Conservation (phyloP, 1,139 yeast species). For the Yamadazyma oceani region DNA sequence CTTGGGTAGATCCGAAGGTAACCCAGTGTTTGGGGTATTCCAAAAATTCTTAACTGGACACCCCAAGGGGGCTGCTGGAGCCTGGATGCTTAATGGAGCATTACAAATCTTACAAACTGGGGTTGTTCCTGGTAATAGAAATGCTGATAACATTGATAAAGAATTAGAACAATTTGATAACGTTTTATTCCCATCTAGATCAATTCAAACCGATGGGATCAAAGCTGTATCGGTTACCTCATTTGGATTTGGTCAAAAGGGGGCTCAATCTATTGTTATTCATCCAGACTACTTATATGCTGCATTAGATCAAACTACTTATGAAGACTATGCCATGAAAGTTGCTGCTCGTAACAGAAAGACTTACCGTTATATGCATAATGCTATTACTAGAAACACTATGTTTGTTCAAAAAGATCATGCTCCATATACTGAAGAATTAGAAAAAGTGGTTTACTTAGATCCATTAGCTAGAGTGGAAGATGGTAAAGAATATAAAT, state of each 20-base stretch:
- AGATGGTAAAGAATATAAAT: slow-evolving; percentile 49
- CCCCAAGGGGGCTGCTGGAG: slow-evolving; percentile 99
- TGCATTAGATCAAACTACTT: slow-evolving; percentile 68
- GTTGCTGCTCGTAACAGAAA: slow-evolving; percentile 81
- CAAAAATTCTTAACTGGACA: slow-evolving; percentile 99
- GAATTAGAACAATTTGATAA: slow-evolving; percentile 78
- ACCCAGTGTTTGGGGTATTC: slow-evolving; percentile 97
- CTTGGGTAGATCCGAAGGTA: slow-evolving; percentile 96
- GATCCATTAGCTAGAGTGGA: slow-evolving; percentile 92
- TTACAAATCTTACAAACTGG: slow-evolving; percentile 91
- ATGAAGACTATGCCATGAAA: slow-evolving; percentile 66
- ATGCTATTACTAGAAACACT: slow-evolving; percentile 87
- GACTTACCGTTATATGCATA: slow-evolving; percentile 95
- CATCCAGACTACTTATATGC: slow-evolving; percentile 94
- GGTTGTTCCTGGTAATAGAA: slow-evolving; percentile 97
- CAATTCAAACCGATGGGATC: slow-evolving; percentile 92
- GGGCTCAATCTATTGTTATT: slow-evolving; percentile 90
- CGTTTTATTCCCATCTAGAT: slow-evolving; percentile 91
- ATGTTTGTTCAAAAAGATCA: slow-evolving; percentile 91
- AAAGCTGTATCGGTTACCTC: slow-evolving; percentile 97
- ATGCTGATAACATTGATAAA: slow-evolving; percentile 94
- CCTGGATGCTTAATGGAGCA: slow-evolving; percentile 99
- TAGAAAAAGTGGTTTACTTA: slow-evolving; percentile 87
- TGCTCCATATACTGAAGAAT: slow-evolving; percentile 86
- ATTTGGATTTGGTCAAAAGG: slow-evolving; percentile 99